Conservation (phyloP, 768 basidiomycete species). For the Lactarius vividus region DNA sequence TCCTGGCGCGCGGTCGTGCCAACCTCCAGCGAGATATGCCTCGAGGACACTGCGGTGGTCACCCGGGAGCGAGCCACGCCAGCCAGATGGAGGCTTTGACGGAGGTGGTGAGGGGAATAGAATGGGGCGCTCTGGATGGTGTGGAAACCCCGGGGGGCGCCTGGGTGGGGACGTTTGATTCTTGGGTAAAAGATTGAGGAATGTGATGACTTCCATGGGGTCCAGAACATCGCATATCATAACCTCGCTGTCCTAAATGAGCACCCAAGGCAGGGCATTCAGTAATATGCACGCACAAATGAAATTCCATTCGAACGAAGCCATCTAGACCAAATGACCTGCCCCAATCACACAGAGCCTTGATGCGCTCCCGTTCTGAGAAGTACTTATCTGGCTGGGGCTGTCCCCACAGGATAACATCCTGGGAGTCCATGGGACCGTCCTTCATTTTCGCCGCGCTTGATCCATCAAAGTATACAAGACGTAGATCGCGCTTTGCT, state of each 20-base stretch:
- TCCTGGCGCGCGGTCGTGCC: slow-evolving; percentile 45
- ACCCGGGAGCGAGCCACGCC: slow-evolving; percentile 20
- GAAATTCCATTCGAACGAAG: slow-evolving; percentile 31
- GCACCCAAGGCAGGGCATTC: not conserved
- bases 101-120: not conserved
- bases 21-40: slow-evolving; percentile 38
- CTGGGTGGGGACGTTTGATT: not conserved
- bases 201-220: slow-evolving; percentile 19
- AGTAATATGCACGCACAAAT: slow-evolving; percentile 20
- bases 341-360: slow-evolving; percentile 37
- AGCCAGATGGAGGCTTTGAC: slow-evolving; percentile 19
- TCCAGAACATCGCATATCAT: slow-evolving; percentile 3
- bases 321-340: slow-evolving; percentile 35
- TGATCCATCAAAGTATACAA: slow-evolving; percentile 26
- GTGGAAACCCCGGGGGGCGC: not conserved
- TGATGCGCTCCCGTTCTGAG: slow-evolving; percentile 32
- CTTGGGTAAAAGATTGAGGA: slow-evolving; percentile 15
- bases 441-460: slow-evolving; percentile 28
- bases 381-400: slow-evolving; percentile 25
- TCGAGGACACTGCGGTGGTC: slow-evolving; percentile 5
- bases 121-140: no score
- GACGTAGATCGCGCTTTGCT: slow-evolving; percentile 21
- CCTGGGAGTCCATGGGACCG: slow-evolving; percentile 39
- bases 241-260: slow-evolving; percentile 12
- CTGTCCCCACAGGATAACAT: slow-evolving; percentile 36